Percentiles rank a stretch among this genome's conserved stretches.
Evolutionary conservation across 192 early-diverging fungal species (phyloP).

Genomic region (Dissophora ornata): DNA sequence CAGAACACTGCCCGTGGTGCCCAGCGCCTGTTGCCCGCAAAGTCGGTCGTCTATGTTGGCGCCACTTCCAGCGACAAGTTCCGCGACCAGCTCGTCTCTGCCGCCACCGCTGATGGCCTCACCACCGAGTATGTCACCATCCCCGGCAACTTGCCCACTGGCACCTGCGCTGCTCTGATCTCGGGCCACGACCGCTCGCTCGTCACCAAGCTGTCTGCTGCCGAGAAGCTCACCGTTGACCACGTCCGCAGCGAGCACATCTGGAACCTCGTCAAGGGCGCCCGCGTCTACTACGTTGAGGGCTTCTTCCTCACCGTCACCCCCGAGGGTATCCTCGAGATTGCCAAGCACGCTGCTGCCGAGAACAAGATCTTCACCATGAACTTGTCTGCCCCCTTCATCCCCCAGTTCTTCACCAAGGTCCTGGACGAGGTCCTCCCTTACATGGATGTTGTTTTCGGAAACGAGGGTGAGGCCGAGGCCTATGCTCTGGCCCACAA

Average conservation of each 20-base stretch:
- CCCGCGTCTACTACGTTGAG: slow-evolving; percentile 92
- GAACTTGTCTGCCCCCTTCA: slow-evolving; percentile 97
- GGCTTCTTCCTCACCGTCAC: slow-evolving; percentile 96
- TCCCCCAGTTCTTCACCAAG: slow-evolving; percentile 93
- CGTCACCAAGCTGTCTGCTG: slow-evolving; percentile 94
- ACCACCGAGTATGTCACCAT: slow-evolving; percentile 89
- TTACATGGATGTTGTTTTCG: slow-evolving; percentile 94
- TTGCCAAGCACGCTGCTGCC: slow-evolving; percentile 90
- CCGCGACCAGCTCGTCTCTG: slow-evolving; percentile 76
- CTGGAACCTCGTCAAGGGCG: slow-evolving; percentile 89
- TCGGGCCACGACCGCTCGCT: slow-evolving; percentile 90
- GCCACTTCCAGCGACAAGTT: slow-evolving; percentile 90
- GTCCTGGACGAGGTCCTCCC: slow-evolving; percentile 80
- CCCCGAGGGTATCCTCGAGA: slow-evolving; percentile 80
- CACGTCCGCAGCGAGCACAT: slow-evolving; percentile 73
- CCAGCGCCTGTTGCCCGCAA: slow-evolving; percentile 88
- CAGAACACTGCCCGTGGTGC: slow-evolving; percentile 96
- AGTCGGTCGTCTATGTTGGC: slow-evolving; percentile 94
- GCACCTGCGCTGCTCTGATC: slow-evolving; percentile 95
- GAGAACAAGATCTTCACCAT: slow-evolving; percentile 88
- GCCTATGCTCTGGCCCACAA: slow-evolving; percentile 82
- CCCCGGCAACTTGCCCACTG: slow-evolving; percentile 80
- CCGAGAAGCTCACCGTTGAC: slow-evolving; percentile 72
- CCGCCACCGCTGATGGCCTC: slow-evolving; percentile 87
- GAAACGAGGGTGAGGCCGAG: slow-evolving; percentile 96